phyloP scores from a whole-genome alignment of 306 rosid species.

The Phaseolus lunatus region DNA sequence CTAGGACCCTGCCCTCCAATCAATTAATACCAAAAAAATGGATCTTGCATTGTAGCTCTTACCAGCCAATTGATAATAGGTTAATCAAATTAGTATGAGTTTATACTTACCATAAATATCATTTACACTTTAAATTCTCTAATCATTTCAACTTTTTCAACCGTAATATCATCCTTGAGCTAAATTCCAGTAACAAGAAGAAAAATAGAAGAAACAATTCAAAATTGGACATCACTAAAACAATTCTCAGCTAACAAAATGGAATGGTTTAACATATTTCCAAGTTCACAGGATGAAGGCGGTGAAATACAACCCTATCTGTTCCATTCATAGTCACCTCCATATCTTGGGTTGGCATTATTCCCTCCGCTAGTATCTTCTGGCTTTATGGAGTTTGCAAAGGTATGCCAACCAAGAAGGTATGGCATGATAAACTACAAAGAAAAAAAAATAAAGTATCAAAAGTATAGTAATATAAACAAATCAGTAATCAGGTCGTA shows the following conservation, averaged over 20 bases:
- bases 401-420: constrained; percentile 89
- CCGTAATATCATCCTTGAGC: neutral
- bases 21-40: too few relatives aligned
- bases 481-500: constrained; percentile 3
- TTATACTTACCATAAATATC: too few relatives aligned
- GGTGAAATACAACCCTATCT: constrained; percentile 48
- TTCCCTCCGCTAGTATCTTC: constrained; percentile 56
- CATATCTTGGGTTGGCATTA: constrained; percentile 64
- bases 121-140: neutral
- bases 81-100: too few relatives aligned
- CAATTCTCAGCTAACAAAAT: constrained; percentile 34
- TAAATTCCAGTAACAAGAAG: neutral
- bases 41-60: too few relatives aligned
- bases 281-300: constrained; percentile 1
- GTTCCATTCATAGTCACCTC: constrained; percentile 90
- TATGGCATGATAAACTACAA: constrained; percentile 82
- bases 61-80: too few relatives aligned
- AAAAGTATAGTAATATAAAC: neutral
- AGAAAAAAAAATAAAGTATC: constrained; percentile 17
- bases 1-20: too few relatives aligned
- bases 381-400: constrained; percentile 71
- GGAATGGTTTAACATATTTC: constrained; percentile 12
- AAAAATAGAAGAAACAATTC: neutral
- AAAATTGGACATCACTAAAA: constrained; percentile 14
- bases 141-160: neutral